Evolutionary conservation across 163 green algal genomes (phyloP).

Genomic region (Chlamydomonas reinhardtii): DNA sequence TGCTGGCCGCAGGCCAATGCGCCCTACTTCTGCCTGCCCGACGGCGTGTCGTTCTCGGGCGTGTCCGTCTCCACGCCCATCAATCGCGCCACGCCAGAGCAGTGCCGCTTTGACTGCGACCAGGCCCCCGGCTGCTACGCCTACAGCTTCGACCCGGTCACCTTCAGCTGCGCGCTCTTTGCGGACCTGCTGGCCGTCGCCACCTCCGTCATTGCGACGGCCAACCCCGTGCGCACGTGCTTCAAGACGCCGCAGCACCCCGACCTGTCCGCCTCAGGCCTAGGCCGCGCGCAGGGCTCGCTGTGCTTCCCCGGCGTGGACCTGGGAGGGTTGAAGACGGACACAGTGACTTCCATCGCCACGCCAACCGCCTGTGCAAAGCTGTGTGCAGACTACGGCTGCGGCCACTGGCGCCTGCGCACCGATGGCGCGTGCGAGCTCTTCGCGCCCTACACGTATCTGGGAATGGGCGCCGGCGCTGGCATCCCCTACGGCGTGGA

Average conservation of each 20-base stretch:
- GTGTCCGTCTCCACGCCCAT: neutral
- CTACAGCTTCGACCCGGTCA: neutral
- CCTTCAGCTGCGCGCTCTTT: neutral
- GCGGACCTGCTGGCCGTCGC: neutral
- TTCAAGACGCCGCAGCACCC: constrained; percentile 28
- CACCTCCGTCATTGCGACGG: neutral
- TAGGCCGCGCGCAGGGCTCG: neutral
- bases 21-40: neutral
- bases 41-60: neutral
- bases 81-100: neutral
- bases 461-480: neutral
- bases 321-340: neutral
- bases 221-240: neutral
- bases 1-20: neutral
- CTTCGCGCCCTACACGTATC: neutral
- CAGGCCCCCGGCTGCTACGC: neutral
- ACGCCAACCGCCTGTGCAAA: neutral
- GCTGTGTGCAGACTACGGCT: neutral
- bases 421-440: neutral
- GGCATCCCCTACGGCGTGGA: neutral
- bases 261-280: neutral
- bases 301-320: neutral
- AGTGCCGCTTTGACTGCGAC: constrained; percentile 13
- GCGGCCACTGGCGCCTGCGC: neutral
- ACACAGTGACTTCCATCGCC: too few relatives aligned